Percentiles rank a stretch among this genome's conserved stretches.
These are phyloP conservation scores for Macaranga tanarius DNA, from an alignment of 441 rosid species.

Conservation along the genomic window DNA sequence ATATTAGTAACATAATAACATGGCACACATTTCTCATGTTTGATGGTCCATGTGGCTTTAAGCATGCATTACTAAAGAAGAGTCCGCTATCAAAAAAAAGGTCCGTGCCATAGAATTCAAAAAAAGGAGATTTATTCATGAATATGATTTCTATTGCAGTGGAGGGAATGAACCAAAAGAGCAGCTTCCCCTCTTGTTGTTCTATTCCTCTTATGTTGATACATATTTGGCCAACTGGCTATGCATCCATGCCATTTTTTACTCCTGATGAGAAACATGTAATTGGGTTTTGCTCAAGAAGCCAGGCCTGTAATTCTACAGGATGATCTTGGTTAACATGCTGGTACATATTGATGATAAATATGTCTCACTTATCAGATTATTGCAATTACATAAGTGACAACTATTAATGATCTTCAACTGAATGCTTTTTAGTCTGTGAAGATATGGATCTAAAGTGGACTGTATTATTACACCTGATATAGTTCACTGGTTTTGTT, in stretches of 20 bases:
- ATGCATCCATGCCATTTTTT: neutral
- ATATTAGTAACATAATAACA: neutral
- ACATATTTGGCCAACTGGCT: neutral
- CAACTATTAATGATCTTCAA: neutral
- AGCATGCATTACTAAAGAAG: neutral
- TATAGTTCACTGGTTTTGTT: neutral
- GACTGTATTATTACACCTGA: neutral
- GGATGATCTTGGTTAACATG: neutral
- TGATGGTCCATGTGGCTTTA: conserved; percentile 6
- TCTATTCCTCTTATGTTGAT: too few species aligned
- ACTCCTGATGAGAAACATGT: too few species aligned
- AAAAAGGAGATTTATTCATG: too few species aligned
- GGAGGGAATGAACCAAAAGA: too few species aligned
- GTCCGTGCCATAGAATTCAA: too few species aligned
- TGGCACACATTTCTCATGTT: neutral
- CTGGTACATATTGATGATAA: neutral
- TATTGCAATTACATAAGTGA: too few species aligned
- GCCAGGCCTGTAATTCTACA: neutral
- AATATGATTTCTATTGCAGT: too few species aligned
- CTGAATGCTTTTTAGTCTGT: neutral
- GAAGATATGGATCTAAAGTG: neutral
- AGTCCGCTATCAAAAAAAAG: too few species aligned
- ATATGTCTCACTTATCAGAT: neutral
- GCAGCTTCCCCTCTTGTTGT: too few species aligned
- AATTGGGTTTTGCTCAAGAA: neutral